Base-by-base conservation (phyloP, 1,284 basidiomycete genomes). In the Pterulicium gracile region DNA sequence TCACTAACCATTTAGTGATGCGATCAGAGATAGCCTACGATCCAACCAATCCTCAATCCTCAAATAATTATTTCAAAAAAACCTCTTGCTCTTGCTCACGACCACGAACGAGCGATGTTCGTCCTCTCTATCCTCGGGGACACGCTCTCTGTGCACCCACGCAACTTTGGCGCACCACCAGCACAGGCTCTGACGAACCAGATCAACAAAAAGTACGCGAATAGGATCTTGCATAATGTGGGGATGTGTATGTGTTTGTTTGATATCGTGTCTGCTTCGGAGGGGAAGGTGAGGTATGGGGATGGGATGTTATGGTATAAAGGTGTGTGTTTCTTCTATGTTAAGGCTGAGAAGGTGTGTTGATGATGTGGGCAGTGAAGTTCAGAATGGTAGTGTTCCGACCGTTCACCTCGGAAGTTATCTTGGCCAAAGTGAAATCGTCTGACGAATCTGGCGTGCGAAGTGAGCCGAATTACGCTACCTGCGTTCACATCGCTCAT, bases 241-340 rank as follows among this genome's bases (percentile, higher is more conserved):
- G 94, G 95, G 0, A 74, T 98, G 14, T 93, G 90, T 55, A 77
- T 98, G 47, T 86, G 81, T 46, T 78, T 93, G 0, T 95, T 91
- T 52, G 94, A 98, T 61, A 67, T 98, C 19, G 70, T 83, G 0
- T 78, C 88, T 53, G 86, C 82, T 1, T 84, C 90, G 7, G 92
- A 97, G 58, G 95, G 95, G 2, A 92, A 87, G 52, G 83, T 98
- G 7, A 75, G 92, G 21, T 96, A 95, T 61, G 94, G 94, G 0
- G 95, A 98, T 62, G 95, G 95, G 0, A 84, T 84, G 59, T 69
- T 95, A 57, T 98, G 91, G 81, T 93, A 98, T 61, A 91, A 89
- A 72, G 79, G 92, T 91, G 47, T 55, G 76, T 60, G 4, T 51
- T 44, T 47, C 40, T 32, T 15, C 12, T 18, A 3, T 12, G 23